Conservation (phyloP, 495 filamentous ascomycete genomes). For the Podospora didyma region DNA sequence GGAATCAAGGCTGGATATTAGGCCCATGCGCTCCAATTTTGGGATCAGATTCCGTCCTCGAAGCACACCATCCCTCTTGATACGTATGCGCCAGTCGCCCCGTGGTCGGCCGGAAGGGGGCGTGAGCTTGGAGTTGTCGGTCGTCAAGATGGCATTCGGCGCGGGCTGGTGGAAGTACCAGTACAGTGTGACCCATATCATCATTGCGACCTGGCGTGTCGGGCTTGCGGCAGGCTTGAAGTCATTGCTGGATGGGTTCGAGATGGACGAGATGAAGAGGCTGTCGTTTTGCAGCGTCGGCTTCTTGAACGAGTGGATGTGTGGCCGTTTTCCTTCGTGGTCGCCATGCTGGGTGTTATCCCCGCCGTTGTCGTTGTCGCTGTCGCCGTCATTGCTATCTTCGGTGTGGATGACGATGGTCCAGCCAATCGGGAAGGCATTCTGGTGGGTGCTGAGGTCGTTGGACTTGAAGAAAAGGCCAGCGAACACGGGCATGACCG, state of each 20-base stretch:
- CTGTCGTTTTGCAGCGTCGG: constrained; percentile 76
- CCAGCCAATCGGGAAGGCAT: constrained; percentile 80
- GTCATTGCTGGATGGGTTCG: constrained; percentile 71
- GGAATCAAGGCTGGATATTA: constrained; percentile 73
- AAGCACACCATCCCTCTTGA: constrained; percentile 83
- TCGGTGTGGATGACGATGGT: constrained; percentile 77
- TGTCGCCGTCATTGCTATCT: constrained; percentile 14
- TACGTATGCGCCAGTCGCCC: constrained; percentile 83
- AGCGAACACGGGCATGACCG: constrained; percentile 78
- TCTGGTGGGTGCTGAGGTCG: constrained; percentile 62
- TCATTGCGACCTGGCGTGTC: constrained; percentile 85
- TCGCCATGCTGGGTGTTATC: not conserved
- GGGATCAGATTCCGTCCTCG: constrained; percentile 76
- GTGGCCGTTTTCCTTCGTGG: constrained; percentile 23
- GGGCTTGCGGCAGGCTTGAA: constrained; percentile 76
- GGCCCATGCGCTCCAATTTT: constrained; percentile 89
- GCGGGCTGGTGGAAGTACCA: constrained; percentile 92
- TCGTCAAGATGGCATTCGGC: constrained; percentile 53
- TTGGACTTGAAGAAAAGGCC: constrained; percentile 84
- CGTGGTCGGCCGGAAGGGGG: constrained; percentile 66
- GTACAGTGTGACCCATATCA: constrained; percentile 90
- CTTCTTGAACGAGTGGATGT: constrained; percentile 59
- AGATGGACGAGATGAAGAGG: constrained; percentile 87
- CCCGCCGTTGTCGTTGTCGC: constrained; percentile 13
- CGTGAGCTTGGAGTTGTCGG: constrained; percentile 58